These are phyloP conservation scores for Rhizopogon hawkerae DNA, from an alignment of 1,284 basidiomycete species.

Conservation along the genomic window DNA sequence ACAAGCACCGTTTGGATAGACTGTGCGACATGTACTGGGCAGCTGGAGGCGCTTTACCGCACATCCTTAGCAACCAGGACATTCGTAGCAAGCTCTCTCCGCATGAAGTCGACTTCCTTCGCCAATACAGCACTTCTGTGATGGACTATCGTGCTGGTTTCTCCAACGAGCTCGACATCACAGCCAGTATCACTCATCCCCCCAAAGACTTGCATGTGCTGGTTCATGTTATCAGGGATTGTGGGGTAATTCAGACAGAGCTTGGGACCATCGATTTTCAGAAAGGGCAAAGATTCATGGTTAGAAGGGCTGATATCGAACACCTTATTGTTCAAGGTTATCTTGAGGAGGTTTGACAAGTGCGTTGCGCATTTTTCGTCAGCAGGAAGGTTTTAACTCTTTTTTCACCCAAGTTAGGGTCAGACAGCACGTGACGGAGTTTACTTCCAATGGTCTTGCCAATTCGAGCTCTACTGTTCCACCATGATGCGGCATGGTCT, in stretches of 20 bases:
- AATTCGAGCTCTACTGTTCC: slow-evolving; percentile 2
- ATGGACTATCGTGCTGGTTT: slow-evolving; percentile 83
- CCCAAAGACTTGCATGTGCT: slow-evolving; percentile 77
- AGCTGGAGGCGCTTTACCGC: slow-evolving; percentile 84
- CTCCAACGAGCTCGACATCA: slow-evolving; percentile 79
- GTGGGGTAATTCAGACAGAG: slow-evolving; percentile 85
- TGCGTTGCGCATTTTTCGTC: slow-evolving; percentile 1
- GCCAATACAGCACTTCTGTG: slow-evolving; percentile 73
- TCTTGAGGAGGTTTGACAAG: slow-evolving; percentile 57
- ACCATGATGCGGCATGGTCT: slow-evolving; percentile 12
- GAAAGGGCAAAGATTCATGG: slow-evolving; percentile 82
- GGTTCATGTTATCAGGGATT: slow-evolving; percentile 75
- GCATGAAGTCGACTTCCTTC: slow-evolving; percentile 85
- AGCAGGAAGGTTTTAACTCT: background rate
- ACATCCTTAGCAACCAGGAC: slow-evolving; percentile 72
- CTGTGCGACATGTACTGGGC: slow-evolving; percentile 85
- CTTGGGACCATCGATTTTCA: slow-evolving; percentile 80
- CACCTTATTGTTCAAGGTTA: slow-evolving; percentile 88
- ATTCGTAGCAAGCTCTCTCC: slow-evolving; percentile 76
- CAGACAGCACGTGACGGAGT: slow-evolving; percentile 18
- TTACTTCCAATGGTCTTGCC: slow-evolving; percentile 21
- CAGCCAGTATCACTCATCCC: slow-evolving; percentile 67
- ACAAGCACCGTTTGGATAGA: slow-evolving; percentile 74
- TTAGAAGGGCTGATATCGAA: slow-evolving; percentile 81
- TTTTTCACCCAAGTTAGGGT: background rate